A percentile compares a stretch with the other conserved stretches of the same genome.
These are phyloP conservation scores for Aquilaria agallochum DNA, from an alignment of 441 rosid genomes.

Conservation along the genomic window DNA sequence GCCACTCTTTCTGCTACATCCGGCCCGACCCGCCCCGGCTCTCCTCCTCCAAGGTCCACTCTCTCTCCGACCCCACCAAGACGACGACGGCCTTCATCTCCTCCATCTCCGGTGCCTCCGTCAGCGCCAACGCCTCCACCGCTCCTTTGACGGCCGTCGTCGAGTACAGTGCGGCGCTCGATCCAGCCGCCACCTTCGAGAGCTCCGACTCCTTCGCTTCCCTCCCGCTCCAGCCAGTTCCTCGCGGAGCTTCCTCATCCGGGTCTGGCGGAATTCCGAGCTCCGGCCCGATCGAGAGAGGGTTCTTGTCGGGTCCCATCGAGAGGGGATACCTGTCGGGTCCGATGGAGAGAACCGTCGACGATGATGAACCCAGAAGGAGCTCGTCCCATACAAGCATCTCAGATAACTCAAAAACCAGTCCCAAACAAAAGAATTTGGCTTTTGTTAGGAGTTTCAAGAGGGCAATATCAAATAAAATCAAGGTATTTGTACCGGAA, in stretches of 20 bases:
- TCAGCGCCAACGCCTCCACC: slow-evolving; percentile 62
- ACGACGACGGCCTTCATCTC: slow-evolving; percentile 48
- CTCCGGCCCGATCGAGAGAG: slow-evolving; percentile 69
- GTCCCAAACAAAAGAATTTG: slow-evolving; percentile 22
- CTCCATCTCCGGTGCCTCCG: slow-evolving; percentile 72
- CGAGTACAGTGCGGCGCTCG: slow-evolving; percentile 24
- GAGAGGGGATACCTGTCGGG: slow-evolving; percentile 58
- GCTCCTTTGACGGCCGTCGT: slow-evolving; percentile 26
- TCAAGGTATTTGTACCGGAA: slow-evolving; percentile 13
- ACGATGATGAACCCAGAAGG: slow-evolving; percentile 20
- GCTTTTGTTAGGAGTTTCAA: slow-evolving; percentile 22
- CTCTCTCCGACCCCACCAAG: slow-evolving; percentile 14
- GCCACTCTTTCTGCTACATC: slow-evolving; percentile 64
- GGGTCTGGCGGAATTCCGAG: slow-evolving; percentile 32
- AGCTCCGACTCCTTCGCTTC: slow-evolving; percentile 57
- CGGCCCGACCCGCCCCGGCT: slow-evolving; percentile 28
- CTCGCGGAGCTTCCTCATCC: slow-evolving; percentile 23
- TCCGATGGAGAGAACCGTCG: slow-evolving; percentile 27
- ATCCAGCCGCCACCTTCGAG: slow-evolving; percentile 45
- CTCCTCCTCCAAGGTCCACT: slow-evolving; percentile 28
- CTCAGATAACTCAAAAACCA: slow-evolving; percentile 6
- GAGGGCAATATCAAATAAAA: slow-evolving; percentile 22
- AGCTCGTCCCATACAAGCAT: slow-evolving; percentile 28
- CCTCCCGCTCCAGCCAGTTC: slow-evolving; percentile 54
- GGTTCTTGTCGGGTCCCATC: slow-evolving; percentile 54